phyloP scores from a whole-genome alignment of 2,329 filamentous ascomycete species.

The Ascocoryne sarcoides region DNA sequence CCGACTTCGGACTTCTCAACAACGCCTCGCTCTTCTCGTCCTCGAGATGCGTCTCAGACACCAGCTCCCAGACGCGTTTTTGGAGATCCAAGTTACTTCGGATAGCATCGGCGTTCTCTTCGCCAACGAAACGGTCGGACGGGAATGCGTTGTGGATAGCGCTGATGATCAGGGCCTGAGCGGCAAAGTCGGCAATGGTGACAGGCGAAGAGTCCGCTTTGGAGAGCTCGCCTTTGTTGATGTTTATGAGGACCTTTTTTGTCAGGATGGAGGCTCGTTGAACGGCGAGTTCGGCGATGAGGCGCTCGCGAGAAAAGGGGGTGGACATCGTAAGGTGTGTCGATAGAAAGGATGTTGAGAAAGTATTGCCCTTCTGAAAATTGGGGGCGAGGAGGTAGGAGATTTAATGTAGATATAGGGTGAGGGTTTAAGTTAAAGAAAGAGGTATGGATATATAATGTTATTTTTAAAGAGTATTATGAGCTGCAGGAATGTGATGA shows the following conservation, averaged over 20 bases:
- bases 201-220: conserved; percentile 53
- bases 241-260: conserved; percentile 40
- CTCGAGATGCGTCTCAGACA: conserved; percentile 31
- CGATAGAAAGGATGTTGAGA: too few relatives aligned
- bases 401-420: too few relatives aligned
- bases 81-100: conserved; percentile 39
- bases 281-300: conserved; percentile 33
- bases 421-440: too few relatives aligned
- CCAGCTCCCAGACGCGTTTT: conserved; percentile 47
- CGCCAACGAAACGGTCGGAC: conserved; percentile 48
- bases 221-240: conserved; percentile 42
- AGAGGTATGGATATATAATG: too few relatives aligned
- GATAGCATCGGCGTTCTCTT: conserved; percentile 48
- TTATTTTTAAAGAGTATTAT: too few relatives aligned
- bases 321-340: not conserved
- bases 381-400: too few relatives aligned
- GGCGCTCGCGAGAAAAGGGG: conserved; percentile 3
- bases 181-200: conserved; percentile 55
- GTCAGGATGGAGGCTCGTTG: conserved; percentile 49
- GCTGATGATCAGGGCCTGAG: conserved; percentile 52
- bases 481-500: too few relatives aligned
- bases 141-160: conserved; percentile 46
- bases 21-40: conserved; percentile 28
- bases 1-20: conserved; percentile 34
- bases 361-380: too few relatives aligned